These are phyloP conservation scores for Santalum album DNA, from an alignment of 164 flowering plant species.

Conservation along the genomic window DNA sequence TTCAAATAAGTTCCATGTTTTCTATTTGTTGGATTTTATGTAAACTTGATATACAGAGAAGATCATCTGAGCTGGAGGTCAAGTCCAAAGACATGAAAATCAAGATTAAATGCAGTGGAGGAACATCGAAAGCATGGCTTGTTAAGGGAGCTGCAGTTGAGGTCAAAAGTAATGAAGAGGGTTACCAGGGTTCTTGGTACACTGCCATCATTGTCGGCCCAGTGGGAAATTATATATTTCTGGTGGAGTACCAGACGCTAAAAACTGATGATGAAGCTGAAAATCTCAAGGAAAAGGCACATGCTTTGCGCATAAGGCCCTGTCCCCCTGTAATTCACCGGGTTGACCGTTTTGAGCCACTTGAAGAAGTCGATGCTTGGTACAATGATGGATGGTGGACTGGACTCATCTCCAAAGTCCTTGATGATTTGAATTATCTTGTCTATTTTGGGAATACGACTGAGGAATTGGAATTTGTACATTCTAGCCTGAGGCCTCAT, in stretches of 20 bases:
- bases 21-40: neutral
- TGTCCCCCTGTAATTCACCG: slow-evolving; percentile 14
- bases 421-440: neutral
- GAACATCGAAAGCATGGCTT: slow-evolving; percentile 8
- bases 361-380: slow-evolving; percentile 29
- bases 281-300: slow-evolving; percentile 15
- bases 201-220: slow-evolving; percentile 11
- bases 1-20: slow-evolving; percentile 6
- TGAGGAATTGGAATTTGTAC: neutral
- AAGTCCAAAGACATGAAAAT: slow-evolving; percentile 1
- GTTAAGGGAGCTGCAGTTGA: slow-evolving; percentile 12
- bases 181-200: slow-evolving; percentile 16
- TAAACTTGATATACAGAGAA: neutral
- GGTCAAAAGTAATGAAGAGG: slow-evolving; percentile 16
- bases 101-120: slow-evolving; percentile 3
- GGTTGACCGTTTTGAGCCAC: slow-evolving; percentile 2
- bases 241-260: slow-evolving; percentile 21
- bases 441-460: neutral
- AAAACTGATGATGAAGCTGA: slow-evolving; percentile 15
- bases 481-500: neutral
- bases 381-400: slow-evolving; percentile 35
- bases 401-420: slow-evolving; percentile 18
- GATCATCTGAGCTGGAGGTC: neutral
- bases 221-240: slow-evolving; percentile 6
- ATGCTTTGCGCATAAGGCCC: slow-evolving; percentile 18